Evolutionary conservation across 352 stramenopile genomes (phyloP).

Genomic region (Phytophthora aleatoria): DNA sequence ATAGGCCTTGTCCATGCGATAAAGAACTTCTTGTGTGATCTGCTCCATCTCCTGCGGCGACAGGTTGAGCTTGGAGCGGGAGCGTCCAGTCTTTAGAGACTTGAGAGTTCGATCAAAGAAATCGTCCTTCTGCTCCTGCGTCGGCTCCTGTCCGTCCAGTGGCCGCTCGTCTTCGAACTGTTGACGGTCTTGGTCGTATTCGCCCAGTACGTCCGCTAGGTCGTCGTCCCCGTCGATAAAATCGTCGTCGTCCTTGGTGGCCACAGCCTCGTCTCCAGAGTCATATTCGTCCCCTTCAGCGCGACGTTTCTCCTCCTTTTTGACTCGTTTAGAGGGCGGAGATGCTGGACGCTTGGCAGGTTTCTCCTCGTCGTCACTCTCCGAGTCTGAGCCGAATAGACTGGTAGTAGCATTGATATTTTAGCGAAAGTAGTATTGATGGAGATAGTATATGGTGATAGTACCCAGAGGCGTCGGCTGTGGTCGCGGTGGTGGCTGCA

Average conservation of each 20-base stretch:
- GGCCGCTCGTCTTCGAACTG: conserved; percentile 86
- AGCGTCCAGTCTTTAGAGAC: conserved; percentile 82
- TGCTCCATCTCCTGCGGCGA: conserved; percentile 88
- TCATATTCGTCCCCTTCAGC: conserved; percentile 79
- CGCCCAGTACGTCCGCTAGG: conserved; percentile 77
- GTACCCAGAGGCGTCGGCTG: conserved; percentile 76
- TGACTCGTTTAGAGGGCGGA: conserved; percentile 55
- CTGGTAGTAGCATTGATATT: conserved; percentile 28
- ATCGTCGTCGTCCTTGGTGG: conserved; percentile 81
- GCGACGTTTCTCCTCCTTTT: conserved; percentile 39
- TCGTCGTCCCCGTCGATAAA: conserved; percentile 91
- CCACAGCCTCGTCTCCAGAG: conserved; percentile 77
- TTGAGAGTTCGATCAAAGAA: conserved; percentile 87
- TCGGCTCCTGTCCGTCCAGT: conserved; percentile 40
- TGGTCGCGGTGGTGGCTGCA: conserved; percentile 42
- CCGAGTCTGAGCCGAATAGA: conserved; percentile 87
- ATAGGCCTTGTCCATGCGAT: conserved; percentile 89
- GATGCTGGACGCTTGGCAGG: conserved; percentile 48
- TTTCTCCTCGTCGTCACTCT: conserved; percentile 78
- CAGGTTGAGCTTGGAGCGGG: conserved; percentile 75
- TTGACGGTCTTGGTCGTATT: conserved; percentile 80
- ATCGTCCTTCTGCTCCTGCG: conserved; percentile 54
- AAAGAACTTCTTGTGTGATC: conserved; percentile 87
- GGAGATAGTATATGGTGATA: background rate
- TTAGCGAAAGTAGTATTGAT: conserved; percentile 1